phyloP scores from a whole-genome alignment of 495 filamentous ascomycete species.

The Filosporella fistucella region DNA sequence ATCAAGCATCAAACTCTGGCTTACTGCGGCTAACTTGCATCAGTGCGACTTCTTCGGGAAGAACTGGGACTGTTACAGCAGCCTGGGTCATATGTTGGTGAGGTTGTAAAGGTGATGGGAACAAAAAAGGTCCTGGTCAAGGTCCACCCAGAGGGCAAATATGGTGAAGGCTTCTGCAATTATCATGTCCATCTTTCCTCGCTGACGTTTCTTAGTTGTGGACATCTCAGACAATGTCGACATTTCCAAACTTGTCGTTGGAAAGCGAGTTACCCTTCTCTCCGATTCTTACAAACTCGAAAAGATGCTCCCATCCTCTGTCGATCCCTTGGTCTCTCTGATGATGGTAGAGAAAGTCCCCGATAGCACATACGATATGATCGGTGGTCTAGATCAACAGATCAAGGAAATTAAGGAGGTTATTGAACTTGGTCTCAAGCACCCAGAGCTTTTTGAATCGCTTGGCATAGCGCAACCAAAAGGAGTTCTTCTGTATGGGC shows the following conservation, averaged over 20 bases:
- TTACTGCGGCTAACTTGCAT: constrained; percentile 7
- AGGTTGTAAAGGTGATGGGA: constrained; percentile 99
- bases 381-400: constrained; percentile 96
- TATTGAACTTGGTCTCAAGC: constrained; percentile 96
- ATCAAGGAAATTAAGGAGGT: constrained; percentile 99
- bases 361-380: constrained; percentile 99
- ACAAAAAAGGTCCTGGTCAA: constrained; percentile 99
- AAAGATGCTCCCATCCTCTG: constrained; percentile 94
- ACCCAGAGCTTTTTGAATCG: constrained; percentile 97
- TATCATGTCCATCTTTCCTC: not conserved
- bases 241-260: constrained; percentile 89
- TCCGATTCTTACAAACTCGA: constrained; percentile 97
- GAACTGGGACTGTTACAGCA: constrained; percentile 96
- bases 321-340: constrained; percentile 97
- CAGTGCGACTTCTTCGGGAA: constrained; percentile 86
- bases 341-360: constrained; percentile 99
- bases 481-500: constrained; percentile 94
- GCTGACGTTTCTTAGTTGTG: constrained; percentile 60
- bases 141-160: constrained; percentile 99
- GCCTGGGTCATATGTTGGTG: constrained; percentile 95
- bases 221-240: constrained; percentile 95
- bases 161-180: constrained; percentile 56
- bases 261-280: constrained; percentile 94
- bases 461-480: constrained; percentile 98
- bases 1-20: not conserved